Evolutionary conservation across 2,329 filamentous ascomycete species (phyloP), one percentile per base, ranked within the genome.

Genomic region (Aspergillus tubingensis): DNA sequence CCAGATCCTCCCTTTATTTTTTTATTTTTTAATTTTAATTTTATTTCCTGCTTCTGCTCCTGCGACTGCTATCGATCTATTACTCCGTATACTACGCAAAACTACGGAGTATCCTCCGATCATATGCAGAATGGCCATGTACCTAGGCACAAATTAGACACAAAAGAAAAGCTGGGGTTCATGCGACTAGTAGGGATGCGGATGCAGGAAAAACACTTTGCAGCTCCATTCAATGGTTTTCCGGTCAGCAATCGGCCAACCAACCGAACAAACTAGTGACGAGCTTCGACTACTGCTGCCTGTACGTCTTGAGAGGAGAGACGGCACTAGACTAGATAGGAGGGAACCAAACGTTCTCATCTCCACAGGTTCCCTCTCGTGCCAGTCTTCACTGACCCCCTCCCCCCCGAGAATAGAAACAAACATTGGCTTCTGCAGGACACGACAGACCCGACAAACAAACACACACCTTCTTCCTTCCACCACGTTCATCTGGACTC

Each of bases 171-270:
- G 25, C 47, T 50, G 47, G 47, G 47, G 47, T 50, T 50, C 25
- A 50, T 50, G 47, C 47, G n/a, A 50, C 47, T 50, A 50, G 47
- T 50, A 27, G 47, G 47, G 15, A 50, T 50, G 27, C 23, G n/a
- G 27, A 15, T 23, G 47, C 47, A 48, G 44, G 44, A 25, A 27
- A 48, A 48, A 48, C 23, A 48, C 19, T 47, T 23, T 47, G 17
- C 43, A 47, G 43, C 17, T 23, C 21, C 43, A 47, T 47, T 8
- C 41, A 3, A 44, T 6, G 6, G 19, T 19, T 17, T 36, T 36
- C 11, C 11, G 11, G 32, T 36, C 32, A 44, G 41, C 41, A 21
- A 44, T 44, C 41, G 19, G 41, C 41, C 41, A 19, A 19, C 41
- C 19, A 5, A 44, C 44, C 21, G 21, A 49, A 49, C 2, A 8